A percentile compares a stretch with the other conserved stretches of the same genome.
Conservation (phyloP, 169 alveolate genomes). For the Eimeria zaria region DNA sequence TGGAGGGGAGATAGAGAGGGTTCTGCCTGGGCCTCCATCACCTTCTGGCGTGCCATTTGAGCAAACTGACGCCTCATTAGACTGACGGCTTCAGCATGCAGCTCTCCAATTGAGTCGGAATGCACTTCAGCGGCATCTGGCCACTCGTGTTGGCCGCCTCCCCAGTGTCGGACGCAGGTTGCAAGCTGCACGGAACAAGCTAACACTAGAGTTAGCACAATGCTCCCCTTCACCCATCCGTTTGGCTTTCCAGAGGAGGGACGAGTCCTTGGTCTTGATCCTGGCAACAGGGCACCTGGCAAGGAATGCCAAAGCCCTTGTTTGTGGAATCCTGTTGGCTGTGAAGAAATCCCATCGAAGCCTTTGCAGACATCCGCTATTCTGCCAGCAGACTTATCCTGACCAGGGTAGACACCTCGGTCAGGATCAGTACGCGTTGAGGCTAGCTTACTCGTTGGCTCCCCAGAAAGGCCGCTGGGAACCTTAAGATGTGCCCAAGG, state of each 20-base stretch:
- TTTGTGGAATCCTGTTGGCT: not conserved
- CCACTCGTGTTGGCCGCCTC: not conserved
- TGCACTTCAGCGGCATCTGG: not conserved
- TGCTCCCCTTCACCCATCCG: not conserved
- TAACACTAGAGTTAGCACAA: not conserved
- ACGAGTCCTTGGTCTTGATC: not conserved
- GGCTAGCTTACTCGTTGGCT: not conserved
- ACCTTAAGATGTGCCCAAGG: not conserved
- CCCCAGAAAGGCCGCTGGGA: not conserved
- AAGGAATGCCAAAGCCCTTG: not conserved
- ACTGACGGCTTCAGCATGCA: not conserved
- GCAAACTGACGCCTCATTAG: slow-evolving; percentile 35
- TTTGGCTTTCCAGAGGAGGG: not conserved
- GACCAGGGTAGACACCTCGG: not conserved
- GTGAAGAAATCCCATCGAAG: not conserved
- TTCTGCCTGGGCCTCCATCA: slow-evolving; percentile 41
- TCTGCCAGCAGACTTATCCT: not conserved
- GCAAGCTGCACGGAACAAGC: slow-evolving; percentile 7
- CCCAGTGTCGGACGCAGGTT: slow-evolving; percentile 26
- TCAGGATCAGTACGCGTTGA: slow-evolving; percentile 8
- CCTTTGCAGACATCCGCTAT: not conserved
- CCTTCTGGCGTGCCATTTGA: slow-evolving; percentile 21
- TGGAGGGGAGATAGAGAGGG: not conserved
- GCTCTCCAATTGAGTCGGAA: not conserved
- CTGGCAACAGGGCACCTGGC: not conserved